Conservation (phyloP, 345 rosid species). For the Lumnitzera littorea region DNA sequence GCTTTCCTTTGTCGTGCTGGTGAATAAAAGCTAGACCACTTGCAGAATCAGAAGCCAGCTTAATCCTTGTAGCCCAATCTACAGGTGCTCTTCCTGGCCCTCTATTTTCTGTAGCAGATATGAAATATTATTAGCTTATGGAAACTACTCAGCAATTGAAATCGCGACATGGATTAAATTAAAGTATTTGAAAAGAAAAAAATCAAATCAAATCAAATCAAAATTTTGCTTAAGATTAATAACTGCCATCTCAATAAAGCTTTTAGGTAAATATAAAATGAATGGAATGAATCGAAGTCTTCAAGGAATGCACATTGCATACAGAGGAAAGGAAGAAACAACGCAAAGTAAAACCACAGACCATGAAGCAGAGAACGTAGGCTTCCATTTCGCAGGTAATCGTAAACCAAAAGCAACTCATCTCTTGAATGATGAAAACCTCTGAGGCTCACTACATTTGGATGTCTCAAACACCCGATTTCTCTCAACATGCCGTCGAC, state of each 20-base stretch:
- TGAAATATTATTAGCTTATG: too few relatives aligned
- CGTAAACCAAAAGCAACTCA: constrained; percentile 35
- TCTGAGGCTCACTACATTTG: constrained; percentile 31
- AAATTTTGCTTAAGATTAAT: too few relatives aligned
- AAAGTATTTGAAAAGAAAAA: too few relatives aligned
- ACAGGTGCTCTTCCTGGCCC: constrained; percentile 37
- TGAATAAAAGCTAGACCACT: constrained; percentile 35
- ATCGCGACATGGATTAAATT: too few relatives aligned
- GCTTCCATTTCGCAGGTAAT: constrained; percentile 31
- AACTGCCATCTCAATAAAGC: too few relatives aligned
- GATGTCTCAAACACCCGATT: constrained; percentile 31
- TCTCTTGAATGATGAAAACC: constrained; percentile 25
- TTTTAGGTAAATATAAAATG: too few relatives aligned
- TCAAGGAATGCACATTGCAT: background rate
- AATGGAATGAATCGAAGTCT: too few relatives aligned
- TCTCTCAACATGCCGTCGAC: constrained; percentile 17
- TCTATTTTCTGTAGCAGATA: constrained; percentile 22
- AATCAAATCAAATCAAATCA: too few relatives aligned
- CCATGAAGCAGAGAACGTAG: constrained; percentile 35
- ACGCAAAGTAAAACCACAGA: background rate
- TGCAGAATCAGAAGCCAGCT: constrained; percentile 31
- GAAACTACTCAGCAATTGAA: too few relatives aligned
- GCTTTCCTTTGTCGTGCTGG: constrained; percentile 20
- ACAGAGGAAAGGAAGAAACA: background rate
- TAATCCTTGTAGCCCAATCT: constrained; percentile 29